Evolutionary conservation across 352 stramenopile genomes (phyloP).

Genomic region (Phytophthora agathidicida): DNA sequence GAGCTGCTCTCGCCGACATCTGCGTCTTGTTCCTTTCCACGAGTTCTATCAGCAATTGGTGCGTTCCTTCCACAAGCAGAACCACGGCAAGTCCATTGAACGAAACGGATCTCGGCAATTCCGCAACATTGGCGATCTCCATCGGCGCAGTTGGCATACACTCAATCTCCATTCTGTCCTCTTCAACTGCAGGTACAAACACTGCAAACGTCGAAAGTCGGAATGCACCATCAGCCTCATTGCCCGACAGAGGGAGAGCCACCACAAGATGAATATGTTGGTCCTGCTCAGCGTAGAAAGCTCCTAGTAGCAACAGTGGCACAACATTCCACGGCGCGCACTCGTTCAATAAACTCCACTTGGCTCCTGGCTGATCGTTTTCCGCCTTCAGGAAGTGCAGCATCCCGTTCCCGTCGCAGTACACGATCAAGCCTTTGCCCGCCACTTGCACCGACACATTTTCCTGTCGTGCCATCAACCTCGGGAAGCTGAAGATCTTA

Average conservation of each 20-base stretch:
- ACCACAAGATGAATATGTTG: slow-evolving; percentile 52
- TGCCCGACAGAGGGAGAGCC: slow-evolving; percentile 45
- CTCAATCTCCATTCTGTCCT: slow-evolving; percentile 40
- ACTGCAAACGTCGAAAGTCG: slow-evolving; percentile 54
- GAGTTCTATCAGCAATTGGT: slow-evolving; percentile 56
- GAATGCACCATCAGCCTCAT: slow-evolving; percentile 61
- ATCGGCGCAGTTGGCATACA: slow-evolving; percentile 24
- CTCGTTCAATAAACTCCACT: slow-evolving; percentile 57
- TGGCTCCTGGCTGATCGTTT: slow-evolving; percentile 21
- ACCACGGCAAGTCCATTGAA: slow-evolving; percentile 53
- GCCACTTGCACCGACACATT: slow-evolving; percentile 71
- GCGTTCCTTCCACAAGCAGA: slow-evolving; percentile 63
- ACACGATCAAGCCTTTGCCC: slow-evolving; percentile 62
- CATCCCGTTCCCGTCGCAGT: slow-evolving; percentile 64
- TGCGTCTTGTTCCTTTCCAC: slow-evolving; percentile 13
- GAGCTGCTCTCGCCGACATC: background rate
- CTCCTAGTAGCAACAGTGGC: slow-evolving; percentile 52
- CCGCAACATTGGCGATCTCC: slow-evolving; percentile 51
- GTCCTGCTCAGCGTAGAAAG: slow-evolving; percentile 47
- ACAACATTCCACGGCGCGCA: slow-evolving; percentile 48
- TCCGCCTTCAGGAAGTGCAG: slow-evolving; percentile 61
- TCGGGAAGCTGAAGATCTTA: slow-evolving; percentile 49
- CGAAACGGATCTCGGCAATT: slow-evolving; percentile 59
- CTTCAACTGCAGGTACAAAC: slow-evolving; percentile 21
- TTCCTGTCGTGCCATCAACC: slow-evolving; percentile 48